Percentiles rank a stretch among this genome's conserved stretches.
Evolutionary conservation across 2,329 filamentous ascomycete species (phyloP).

Genomic region (Plenodomus tracheiphilus): DNA sequence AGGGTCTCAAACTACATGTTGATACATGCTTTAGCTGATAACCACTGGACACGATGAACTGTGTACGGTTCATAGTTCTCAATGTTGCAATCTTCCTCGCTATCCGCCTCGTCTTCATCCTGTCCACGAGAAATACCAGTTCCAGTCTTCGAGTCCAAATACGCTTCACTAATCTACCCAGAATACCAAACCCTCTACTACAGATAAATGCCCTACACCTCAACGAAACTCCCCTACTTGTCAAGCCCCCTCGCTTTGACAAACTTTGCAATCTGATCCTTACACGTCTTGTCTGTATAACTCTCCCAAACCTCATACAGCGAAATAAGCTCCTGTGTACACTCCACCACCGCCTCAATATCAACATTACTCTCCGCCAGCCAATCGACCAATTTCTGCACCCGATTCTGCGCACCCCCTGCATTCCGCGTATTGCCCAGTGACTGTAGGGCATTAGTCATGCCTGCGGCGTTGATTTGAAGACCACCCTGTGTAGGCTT

Average conservation of each 20-base stretch:
- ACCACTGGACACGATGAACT: too few relatives aligned
- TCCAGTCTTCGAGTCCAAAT: too few relatives aligned
- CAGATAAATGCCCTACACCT: too few relatives aligned
- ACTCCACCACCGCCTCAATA: slow-evolving; percentile 82
- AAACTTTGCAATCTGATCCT: slow-evolving; percentile 65
- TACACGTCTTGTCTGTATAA: slow-evolving; percentile 67
- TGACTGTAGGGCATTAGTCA: slow-evolving; percentile 44
- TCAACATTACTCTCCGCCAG: slow-evolving; percentile 84
- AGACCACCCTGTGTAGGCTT: slow-evolving; percentile 63
- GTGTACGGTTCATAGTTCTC: too few relatives aligned
- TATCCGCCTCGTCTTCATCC: too few relatives aligned
- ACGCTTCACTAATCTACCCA: too few relatives aligned
- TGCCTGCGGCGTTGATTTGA: slow-evolving; percentile 48
- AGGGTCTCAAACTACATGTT: too few relatives aligned
- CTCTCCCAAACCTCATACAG: slow-evolving; percentile 78
- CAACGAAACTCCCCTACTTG: too few relatives aligned
- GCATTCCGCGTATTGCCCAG: slow-evolving; percentile 36
- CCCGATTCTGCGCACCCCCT: slow-evolving; percentile 54
- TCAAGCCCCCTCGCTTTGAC: slow-evolving; percentile 63
- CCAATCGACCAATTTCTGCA: slow-evolving; percentile 75
- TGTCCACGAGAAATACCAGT: too few relatives aligned
- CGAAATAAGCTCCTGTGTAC: slow-evolving; percentile 87
- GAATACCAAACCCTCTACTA: too few relatives aligned
- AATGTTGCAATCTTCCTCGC: too few relatives aligned
- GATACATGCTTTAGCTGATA: too few relatives aligned